Evolutionary conservation across 129 eudicot species (phyloP).

Genomic region (Helichrysum umbraculigerum): DNA sequence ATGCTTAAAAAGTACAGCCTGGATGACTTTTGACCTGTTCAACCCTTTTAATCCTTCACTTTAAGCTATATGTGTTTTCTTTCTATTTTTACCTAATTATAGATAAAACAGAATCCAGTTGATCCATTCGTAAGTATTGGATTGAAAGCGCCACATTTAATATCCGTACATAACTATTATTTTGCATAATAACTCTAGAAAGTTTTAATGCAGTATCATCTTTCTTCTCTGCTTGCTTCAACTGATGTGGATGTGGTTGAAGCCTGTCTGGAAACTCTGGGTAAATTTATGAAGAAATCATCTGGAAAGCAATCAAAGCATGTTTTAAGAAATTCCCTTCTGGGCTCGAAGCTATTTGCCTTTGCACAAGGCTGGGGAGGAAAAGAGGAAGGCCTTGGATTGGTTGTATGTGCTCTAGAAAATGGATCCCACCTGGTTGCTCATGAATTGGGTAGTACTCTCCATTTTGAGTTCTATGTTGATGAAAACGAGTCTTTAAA

Average conservation of each 20-base stretch:
- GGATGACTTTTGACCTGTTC: no score
- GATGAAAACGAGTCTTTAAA: conserved; percentile 30
- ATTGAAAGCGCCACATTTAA: neutral
- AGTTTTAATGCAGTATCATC: conserved; percentile 57
- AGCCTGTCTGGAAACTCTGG: conserved; percentile 67
- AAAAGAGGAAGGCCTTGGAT: conserved; percentile 75
- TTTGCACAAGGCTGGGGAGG: conserved; percentile 87
- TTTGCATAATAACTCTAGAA: neutral
- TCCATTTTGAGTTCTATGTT: conserved; percentile 74
- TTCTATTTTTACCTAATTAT: no score
- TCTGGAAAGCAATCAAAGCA: conserved; percentile 43
- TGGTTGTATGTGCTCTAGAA: conserved; percentile 53
- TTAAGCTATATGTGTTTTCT: neutral
- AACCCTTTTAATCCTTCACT: no score
- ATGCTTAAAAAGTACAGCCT: no score
- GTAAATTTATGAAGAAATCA: conserved; percentile 56
- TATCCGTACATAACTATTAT: neutral
- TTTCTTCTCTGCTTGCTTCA: conserved; percentile 77
- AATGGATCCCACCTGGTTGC: conserved; percentile 47
- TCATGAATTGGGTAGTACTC: conserved; percentile 54
- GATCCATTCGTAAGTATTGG: neutral
- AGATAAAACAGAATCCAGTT: no score
- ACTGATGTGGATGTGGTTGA: conserved; percentile 70
- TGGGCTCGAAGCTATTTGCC: conserved; percentile 60
- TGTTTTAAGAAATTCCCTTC: conserved; percentile 51